Evolutionary conservation across 1,284 basidiomycete species (phyloP).

Genomic region (Pseudozyma hubeiensis): DNA sequence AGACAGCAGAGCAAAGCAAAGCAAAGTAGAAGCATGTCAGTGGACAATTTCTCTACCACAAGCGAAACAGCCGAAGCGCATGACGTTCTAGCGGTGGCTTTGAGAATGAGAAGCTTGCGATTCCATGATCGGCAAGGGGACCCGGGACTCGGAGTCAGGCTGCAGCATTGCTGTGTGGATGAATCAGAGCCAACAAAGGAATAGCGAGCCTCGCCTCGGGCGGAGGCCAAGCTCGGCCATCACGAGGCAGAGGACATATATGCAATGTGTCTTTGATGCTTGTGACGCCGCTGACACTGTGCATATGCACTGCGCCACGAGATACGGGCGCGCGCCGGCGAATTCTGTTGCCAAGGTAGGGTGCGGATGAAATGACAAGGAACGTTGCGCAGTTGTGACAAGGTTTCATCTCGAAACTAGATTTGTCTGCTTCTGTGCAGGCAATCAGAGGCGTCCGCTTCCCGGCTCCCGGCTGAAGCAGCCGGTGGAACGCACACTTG

Average conservation of each 20-base stretch:
- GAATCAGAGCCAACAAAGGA: conserved; percentile 1
- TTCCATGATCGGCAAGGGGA: conserved; percentile 3
- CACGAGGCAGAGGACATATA: not conserved
- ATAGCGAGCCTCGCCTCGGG: not conserved
- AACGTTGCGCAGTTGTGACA: not conserved
- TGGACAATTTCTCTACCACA: not conserved
- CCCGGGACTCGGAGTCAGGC: conserved; percentile 3
- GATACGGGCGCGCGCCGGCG: conserved; percentile 2
- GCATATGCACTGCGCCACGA: conserved; percentile 2
- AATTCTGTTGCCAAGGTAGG: conserved; percentile 5
- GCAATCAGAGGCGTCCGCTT: not conserved
- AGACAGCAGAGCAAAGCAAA: too few species aligned
- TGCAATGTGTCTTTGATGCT: not conserved
- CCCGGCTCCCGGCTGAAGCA: not conserved
- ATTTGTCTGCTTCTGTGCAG: not conserved
- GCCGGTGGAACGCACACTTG: too few species aligned
- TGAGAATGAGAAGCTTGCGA: conserved; percentile 2
- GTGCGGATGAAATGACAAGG: too few species aligned
- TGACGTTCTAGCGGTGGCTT: not conserved
- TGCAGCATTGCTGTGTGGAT: not conserved
- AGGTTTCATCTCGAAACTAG: conserved; percentile 1
- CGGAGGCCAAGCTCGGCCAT: not conserved
- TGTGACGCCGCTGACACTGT: conserved; percentile 2
- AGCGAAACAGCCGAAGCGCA: not conserved
- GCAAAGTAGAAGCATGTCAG: conserved; percentile 4